These are phyloP conservation scores for Stagonosporopsis cucurbitacearum DNA, from an alignment of 2,329 filamentous ascomycete genomes.

Conservation along the genomic window DNA sequence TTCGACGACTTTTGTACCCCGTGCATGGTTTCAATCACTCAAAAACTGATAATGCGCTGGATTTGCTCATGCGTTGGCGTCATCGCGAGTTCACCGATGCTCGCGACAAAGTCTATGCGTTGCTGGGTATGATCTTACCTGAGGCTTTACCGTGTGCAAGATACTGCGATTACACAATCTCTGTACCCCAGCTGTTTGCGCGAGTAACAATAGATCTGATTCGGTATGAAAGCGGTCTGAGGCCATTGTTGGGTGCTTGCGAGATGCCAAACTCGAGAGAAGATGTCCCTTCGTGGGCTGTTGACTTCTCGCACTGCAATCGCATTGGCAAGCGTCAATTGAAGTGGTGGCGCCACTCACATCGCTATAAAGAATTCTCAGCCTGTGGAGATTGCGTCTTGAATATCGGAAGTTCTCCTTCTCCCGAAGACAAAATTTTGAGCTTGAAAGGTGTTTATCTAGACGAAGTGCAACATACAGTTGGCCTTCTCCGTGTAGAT, in stretches of 20 bases:
- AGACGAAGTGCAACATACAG: conserved; percentile 11
- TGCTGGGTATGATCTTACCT: conserved; percentile 23
- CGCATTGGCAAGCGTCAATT: conserved; percentile 22
- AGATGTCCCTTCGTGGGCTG: conserved; percentile 21
- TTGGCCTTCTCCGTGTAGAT: background rate
- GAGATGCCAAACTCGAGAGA: conserved; percentile 20
- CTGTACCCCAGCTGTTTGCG: conserved; percentile 12
- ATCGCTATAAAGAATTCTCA: conserved; percentile 20
- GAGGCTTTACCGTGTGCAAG: conserved; percentile 8
- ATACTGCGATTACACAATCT: conserved; percentile 15
- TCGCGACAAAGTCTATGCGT: conserved; percentile 34
- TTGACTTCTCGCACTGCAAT: conserved; percentile 26
- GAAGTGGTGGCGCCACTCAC: conserved; percentile 31
- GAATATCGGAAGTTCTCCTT: background rate
- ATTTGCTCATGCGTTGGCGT: conserved; percentile 29
- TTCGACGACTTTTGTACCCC: conserved; percentile 23
- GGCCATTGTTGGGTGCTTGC: conserved; percentile 20
- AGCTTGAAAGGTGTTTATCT: conserved; percentile 4
- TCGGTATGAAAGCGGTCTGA: conserved; percentile 8
- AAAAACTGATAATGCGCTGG: conserved; percentile 11
- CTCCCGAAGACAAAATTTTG: background rate
- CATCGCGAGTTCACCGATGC: conserved; percentile 29
- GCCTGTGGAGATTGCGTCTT: conserved; percentile 5
- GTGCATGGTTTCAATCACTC: conserved; percentile 21
- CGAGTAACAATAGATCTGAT: conserved; percentile 26